Conservation (phyloP, 176 grass and related monocot genomes). For the Panicum miliaceum region DNA sequence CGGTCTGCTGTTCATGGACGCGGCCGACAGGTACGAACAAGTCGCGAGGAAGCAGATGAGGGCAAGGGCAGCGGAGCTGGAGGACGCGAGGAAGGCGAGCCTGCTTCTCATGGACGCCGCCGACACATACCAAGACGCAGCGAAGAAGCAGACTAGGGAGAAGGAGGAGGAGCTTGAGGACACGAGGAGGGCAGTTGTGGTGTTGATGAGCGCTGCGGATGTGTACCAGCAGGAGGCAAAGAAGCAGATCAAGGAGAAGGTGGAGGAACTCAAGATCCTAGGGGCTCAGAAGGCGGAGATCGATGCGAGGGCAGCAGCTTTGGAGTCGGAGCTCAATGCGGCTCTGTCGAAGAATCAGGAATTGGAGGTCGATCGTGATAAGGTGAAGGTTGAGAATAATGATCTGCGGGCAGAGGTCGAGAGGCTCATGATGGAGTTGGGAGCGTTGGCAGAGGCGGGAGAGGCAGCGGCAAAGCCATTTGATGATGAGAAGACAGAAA, state of each 20-base stretch:
- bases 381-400: neutral
- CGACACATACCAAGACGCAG: neutral
- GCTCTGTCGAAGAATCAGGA: neutral
- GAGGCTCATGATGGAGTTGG: neutral
- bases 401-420: neutral
- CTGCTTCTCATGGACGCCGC: neutral
- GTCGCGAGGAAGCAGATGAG: neutral
- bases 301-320: neutral
- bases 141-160: neutral
- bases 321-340: neutral
- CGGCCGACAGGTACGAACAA: neutral
- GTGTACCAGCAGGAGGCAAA: neutral
- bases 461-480: neutral
- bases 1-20: neutral
- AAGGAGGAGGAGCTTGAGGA: conserved; percentile 1
- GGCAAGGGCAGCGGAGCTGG: neutral
- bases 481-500: neutral
- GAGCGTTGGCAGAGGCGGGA: neutral
- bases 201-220: neutral
- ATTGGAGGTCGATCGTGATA: neutral
- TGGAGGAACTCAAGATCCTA: neutral
- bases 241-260: neutral
- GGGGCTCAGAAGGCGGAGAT: neutral
- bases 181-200: neutral
- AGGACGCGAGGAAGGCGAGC: neutral